Evolutionary conservation across 257 asterid species (phyloP), one percentile per base, ranked within the genome.

Genomic region (Ballota nigra): DNA sequence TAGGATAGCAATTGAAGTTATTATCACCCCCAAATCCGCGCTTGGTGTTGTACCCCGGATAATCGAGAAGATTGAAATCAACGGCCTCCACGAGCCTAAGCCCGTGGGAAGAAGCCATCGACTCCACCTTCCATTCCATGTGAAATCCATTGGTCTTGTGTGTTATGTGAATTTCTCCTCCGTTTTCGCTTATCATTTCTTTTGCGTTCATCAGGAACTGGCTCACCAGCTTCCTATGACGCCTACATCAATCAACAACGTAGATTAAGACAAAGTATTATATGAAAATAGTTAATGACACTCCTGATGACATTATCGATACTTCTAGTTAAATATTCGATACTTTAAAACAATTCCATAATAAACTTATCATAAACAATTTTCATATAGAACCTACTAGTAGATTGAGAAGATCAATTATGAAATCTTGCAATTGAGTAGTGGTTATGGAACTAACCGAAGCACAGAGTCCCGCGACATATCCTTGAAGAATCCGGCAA

Each of bases 141-240:
- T 73, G 76, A 71, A 80, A 45, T 0, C 74, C 77, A n/a, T 80
- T 77, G 11, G 75, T 77, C 82, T 75, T 80, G 75, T 78, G 82
- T 2, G 78, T 20, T 45, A 78, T 49, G 59, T 78, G 79, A 34
- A 79, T 56, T n/a, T 74, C n/a, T n/a, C n/a, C 77, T 8, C 79
- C 79, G 4, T 59, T 8, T 9, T 80, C 74, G 4, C 15, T 62
- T 0, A 81, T 3, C 83, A 81, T 70, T n/a, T 33, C 69, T 64
- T 68, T 82, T 4, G 83, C 83, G 6, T 78, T 78, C 75, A 19
- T 49, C 79, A 82, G 33, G 58, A 78, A 82, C 77, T 11, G 1
- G 38, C 80, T 63, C 63, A 81, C 80, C 0, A 81, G 76, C 6
- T 49, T 33, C 26, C 74, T 74, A 52, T 81, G 83, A 15, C 56